phyloP scores from a whole-genome alignment of 1,284 basidiomycete species.

The Rhodotorula sp. region DNA sequence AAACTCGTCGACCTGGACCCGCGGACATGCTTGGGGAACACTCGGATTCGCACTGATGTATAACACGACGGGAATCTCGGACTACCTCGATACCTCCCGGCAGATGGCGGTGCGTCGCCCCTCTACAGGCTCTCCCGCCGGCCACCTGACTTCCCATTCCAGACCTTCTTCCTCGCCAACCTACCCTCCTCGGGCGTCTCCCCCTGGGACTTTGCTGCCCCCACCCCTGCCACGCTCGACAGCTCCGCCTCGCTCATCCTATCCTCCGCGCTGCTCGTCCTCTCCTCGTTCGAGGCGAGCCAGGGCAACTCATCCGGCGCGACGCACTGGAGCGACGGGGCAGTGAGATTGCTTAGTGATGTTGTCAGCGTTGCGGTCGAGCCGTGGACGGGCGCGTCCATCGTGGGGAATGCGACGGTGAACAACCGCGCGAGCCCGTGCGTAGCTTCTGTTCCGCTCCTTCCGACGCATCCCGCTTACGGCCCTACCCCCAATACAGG shows the following conservation, averaged over 20 bases:
- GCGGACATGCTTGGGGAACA: slow-evolving; percentile 70
- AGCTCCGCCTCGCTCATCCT: slow-evolving; percentile 67
- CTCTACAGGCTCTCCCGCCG: slow-evolving; percentile 34
- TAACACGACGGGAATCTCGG: slow-evolving; percentile 55
- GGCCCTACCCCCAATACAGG: too few species aligned
- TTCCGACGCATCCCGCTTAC: too few species aligned
- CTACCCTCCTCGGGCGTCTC: slow-evolving; percentile 63
- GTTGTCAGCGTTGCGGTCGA: slow-evolving; percentile 62
- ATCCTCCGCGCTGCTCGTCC: slow-evolving; percentile 61
- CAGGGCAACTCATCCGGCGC: slow-evolving; percentile 52
- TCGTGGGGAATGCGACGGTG: slow-evolving; percentile 68
- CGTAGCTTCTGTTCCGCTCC: neutral
- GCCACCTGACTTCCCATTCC: slow-evolving; percentile 52
- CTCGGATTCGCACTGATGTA: slow-evolving; percentile 71
- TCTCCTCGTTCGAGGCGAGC: slow-evolving; percentile 60
- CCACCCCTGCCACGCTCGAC: slow-evolving; percentile 63
- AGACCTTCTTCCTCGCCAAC: slow-evolving; percentile 60
- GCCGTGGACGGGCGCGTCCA: slow-evolving; percentile 60
- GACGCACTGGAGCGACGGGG: slow-evolving; percentile 57
- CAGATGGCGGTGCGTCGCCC: too few species aligned
- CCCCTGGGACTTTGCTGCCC: slow-evolving; percentile 58
- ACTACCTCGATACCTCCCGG: too few species aligned
- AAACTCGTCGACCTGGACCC: slow-evolving; percentile 61
- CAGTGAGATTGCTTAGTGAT: slow-evolving; percentile 59
- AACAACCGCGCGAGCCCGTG: slow-evolving; percentile 56